A percentile compares a stretch with the other conserved stretches of the same genome.
These are phyloP conservation scores for Ambrosia artemisiifolia DNA, from an alignment of 129 eudicot genomes.

Conservation along the genomic window DNA sequence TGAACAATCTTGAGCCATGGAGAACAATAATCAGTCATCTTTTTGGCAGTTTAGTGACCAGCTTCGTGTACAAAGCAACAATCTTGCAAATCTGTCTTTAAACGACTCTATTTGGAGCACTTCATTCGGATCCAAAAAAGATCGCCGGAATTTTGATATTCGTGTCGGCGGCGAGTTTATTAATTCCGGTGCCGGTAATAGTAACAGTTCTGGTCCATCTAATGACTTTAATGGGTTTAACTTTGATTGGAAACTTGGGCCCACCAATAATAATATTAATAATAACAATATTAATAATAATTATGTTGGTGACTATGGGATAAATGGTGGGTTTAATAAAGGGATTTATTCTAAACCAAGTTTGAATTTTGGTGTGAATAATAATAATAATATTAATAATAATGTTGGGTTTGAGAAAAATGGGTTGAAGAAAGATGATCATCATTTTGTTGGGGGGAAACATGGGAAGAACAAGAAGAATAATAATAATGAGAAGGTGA, in stretches of 20 bases:
- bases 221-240: slow-evolving; percentile 53
- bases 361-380: slow-evolving; percentile 34
- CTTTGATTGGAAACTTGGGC: slow-evolving; percentile 57
- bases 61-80: slow-evolving; percentile 68
- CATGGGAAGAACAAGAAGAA: slow-evolving; percentile 58
- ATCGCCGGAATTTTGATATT: slow-evolving; percentile 81
- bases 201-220: not conserved
- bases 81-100: slow-evolving; percentile 57
- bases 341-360: slow-evolving; percentile 63
- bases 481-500: slow-evolving; percentile 26
- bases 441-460: slow-evolving; percentile 39
- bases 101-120: slow-evolving; percentile 94
- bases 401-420: slow-evolving; percentile 21
- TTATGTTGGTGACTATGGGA: slow-evolving; percentile 27
- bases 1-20: slow-evolving; percentile 20
- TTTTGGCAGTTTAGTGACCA: slow-evolving; percentile 93
- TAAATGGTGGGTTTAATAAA: slow-evolving; percentile 88
- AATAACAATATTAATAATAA: not conserved
- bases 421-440: slow-evolving; percentile 34
- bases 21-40: slow-evolving; percentile 61
- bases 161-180: slow-evolving; percentile 53
- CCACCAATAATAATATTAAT: slow-evolving; percentile 18
- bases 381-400: not conserved
- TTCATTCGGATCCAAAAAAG: slow-evolving; percentile 49
- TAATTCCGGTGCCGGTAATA: slow-evolving; percentile 14